Evolutionary conservation across 208 protist species (phyloP).

Genomic region (Tetramitus jugosus): DNA sequence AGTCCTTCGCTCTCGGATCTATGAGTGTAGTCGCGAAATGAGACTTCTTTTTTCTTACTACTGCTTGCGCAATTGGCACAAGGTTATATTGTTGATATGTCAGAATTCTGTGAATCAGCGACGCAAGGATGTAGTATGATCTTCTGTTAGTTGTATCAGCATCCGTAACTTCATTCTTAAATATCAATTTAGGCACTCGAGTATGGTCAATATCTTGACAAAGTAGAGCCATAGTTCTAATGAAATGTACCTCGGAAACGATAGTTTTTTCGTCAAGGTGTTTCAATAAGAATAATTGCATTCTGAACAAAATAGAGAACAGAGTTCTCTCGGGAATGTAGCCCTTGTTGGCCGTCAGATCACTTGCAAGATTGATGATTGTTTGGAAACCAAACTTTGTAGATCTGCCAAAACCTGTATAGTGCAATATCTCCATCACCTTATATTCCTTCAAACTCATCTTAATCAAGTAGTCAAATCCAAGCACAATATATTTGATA

Average conservation of each 20-base stretch:
- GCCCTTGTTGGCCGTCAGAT: not conserved
- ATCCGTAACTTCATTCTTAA: not conserved
- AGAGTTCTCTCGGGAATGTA: not conserved
- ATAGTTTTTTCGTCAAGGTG: conserved; percentile 10
- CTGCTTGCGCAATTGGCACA: not conserved
- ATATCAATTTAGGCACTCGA: not conserved
- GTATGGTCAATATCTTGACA: not conserved
- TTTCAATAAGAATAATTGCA: conserved; percentile 3
- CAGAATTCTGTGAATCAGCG: not conserved
- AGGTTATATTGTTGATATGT: not conserved
- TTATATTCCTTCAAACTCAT: not conserved
- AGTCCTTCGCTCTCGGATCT: not conserved
- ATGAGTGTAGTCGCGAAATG: not conserved
- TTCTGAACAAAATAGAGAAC: not conserved
- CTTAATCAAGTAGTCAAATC: conserved; percentile 14
- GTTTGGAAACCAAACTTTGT: conserved; percentile 18
- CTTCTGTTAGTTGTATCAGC: not conserved
- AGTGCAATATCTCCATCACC: conserved; percentile 11
- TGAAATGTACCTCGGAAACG: not conserved
- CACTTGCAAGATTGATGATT: conserved; percentile 1
- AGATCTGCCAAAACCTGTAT: not conserved
- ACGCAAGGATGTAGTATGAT: not conserved
- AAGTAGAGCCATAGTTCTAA: not conserved
- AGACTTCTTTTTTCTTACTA: not conserved
- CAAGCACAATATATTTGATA: conserved; percentile 6